A percentile compares a stretch with the other conserved stretches of the same genome.
Conservation (phyloP, 106 monocot species). For the Iris macrosiphon region DNA sequence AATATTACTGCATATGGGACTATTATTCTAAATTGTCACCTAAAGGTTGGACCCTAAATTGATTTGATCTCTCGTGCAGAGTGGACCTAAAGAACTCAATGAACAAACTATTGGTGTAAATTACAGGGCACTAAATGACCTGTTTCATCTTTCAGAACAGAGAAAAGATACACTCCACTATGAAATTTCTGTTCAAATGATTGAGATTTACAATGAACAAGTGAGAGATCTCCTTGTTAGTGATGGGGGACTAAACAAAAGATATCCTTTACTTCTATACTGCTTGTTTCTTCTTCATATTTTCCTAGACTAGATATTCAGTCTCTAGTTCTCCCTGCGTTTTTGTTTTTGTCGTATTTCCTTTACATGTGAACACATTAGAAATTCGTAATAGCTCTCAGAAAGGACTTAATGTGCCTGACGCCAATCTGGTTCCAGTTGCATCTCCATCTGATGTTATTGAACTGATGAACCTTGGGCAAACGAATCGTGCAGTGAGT, state of each 20-base stretch:
- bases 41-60: neutral
- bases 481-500: constrained; percentile 74
- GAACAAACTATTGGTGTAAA: constrained; percentile 63
- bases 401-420: constrained; percentile 78
- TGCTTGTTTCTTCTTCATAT: neutral
- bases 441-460: constrained; percentile 76
- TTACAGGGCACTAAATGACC: constrained; percentile 70
- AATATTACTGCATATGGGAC: too few species aligned
- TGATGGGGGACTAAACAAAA: constrained; percentile 41
- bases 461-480: constrained; percentile 85
- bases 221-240: constrained; percentile 69
- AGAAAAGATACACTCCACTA: constrained; percentile 51
- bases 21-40: too few species aligned
- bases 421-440: constrained; percentile 78
- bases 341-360: too few species aligned
- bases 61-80: constrained; percentile 31
- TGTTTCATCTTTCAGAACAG: constrained; percentile 57
- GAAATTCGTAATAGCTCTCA: constrained; percentile 85
- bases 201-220: constrained; percentile 89
- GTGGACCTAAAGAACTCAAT: constrained; percentile 55
- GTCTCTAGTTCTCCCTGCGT: too few species aligned
- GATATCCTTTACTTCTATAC: constrained; percentile 46
- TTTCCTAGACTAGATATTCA: neutral
- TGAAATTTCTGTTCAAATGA: constrained; percentile 76
- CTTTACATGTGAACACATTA: constrained; percentile 68